Percentiles rank a stretch among this genome's conserved stretches.
phyloP scores from a whole-genome alignment of 2,329 filamentous ascomycete genomes.

The Phyllosticta capitalensis region DNA sequence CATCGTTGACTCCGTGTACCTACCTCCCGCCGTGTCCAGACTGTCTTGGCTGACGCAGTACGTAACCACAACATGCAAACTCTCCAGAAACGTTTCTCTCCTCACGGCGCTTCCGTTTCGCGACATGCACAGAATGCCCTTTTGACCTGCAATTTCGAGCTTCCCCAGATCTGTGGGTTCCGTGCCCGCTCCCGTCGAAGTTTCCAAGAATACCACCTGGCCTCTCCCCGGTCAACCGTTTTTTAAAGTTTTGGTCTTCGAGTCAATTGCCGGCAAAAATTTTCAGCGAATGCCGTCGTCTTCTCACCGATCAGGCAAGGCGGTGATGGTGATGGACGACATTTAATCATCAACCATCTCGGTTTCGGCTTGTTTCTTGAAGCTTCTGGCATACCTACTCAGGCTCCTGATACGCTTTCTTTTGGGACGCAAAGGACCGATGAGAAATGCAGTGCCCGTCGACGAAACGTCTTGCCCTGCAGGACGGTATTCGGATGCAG shows the following conservation, averaged over 20 bases:
- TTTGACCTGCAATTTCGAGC: slow-evolving; percentile 1
- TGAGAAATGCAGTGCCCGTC: slow-evolving; percentile 5
- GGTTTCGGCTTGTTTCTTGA: not conserved
- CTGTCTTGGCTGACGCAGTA: not conserved
- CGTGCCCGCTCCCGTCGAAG: not conserved
- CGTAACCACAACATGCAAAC: not conserved
- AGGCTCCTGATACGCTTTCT: not conserved
- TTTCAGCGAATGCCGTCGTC: not conserved
- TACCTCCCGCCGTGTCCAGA: not conserved
- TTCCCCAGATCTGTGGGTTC: not conserved
- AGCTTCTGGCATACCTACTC: not conserved
- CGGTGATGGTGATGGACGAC: not conserved
- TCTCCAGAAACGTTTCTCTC: not conserved
- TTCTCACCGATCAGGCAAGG: not conserved
- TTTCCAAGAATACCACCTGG: slow-evolving; percentile 1
- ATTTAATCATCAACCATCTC: not conserved
- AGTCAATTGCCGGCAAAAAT: not conserved
- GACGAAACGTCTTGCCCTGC: not conserved
- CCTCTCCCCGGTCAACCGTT: not conserved
- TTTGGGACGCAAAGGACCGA: not conserved
- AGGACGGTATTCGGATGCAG: not conserved
- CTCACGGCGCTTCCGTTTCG: not conserved
- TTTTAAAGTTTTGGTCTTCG: not conserved
- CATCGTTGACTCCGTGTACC: not conserved
- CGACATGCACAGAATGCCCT: not conserved